A percentile compares a stretch with the other conserved stretches of the same genome.
phyloP scores from a whole-genome alignment of 1,139 yeast genomes.

The Suhomyces wounanorum region DNA sequence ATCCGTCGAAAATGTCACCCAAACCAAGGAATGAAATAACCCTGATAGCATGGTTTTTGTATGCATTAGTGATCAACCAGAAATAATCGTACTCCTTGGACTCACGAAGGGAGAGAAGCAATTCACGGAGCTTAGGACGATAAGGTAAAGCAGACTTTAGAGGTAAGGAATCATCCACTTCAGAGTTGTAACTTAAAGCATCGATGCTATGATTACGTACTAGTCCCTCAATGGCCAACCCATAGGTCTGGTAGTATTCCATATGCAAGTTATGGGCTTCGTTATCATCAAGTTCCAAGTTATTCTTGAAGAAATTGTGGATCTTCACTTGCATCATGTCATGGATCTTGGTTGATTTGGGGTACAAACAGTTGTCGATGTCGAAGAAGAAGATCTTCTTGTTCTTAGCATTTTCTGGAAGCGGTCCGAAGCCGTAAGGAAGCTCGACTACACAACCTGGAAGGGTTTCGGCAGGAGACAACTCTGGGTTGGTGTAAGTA shows the following conservation, averaged over 20 bases:
- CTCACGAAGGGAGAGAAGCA: constrained; percentile 49
- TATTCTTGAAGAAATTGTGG: constrained; percentile 73
- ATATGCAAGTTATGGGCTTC: constrained; percentile 76
- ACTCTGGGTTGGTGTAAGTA: constrained; percentile 21
- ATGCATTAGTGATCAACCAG: constrained; percentile 96
- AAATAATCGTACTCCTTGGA: constrained; percentile 37
- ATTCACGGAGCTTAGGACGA: constrained; percentile 51
- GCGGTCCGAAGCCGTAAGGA: constrained; percentile 50
- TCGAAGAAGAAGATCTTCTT: constrained; percentile 77
- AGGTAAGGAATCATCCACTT: constrained; percentile 92
- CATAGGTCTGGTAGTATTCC: constrained; percentile 81
- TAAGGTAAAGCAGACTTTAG: constrained; percentile 72
- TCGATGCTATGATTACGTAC: constrained; percentile 81
- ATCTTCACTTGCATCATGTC: constrained; percentile 87
- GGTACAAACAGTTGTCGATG: constrained; percentile 87
- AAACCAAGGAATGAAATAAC: constrained; percentile 78
- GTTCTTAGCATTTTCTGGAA: constrained; percentile 33
- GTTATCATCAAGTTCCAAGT: constrained; percentile 61
- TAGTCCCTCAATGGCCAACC: constrained; percentile 89
- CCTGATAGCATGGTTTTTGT: constrained; percentile 80
- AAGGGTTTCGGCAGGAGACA: constrained; percentile 13
- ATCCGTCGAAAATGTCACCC: constrained; percentile 90
- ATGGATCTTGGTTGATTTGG: constrained; percentile 71
- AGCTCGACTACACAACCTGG: constrained; percentile 42
- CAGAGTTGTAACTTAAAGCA: constrained; percentile 82